A percentile compares a stretch with the other conserved stretches of the same genome.
These are phyloP conservation scores for Cyclanthera cordifolia DNA, from an alignment of 306 rosid species.

Conservation along the genomic window DNA sequence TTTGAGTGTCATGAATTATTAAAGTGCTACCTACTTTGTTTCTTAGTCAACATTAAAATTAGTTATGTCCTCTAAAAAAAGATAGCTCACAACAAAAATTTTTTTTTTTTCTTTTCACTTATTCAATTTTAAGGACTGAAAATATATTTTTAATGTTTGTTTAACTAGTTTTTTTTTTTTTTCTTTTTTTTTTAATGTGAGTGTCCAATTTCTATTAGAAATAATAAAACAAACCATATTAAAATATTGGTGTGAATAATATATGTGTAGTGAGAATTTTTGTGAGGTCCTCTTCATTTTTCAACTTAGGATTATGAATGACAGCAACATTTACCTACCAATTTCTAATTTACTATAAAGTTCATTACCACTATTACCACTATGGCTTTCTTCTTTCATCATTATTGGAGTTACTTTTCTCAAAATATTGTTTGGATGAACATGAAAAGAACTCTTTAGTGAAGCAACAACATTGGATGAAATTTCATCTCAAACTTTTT, in stretches of 20 bases:
- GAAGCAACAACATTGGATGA: no score
- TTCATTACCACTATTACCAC: background rate
- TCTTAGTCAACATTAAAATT: background rate
- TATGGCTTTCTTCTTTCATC: background rate
- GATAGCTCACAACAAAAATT: no score
- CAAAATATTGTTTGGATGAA: background rate
- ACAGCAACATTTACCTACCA: conserved; percentile 8
- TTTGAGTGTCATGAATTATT: no score
- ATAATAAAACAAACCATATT: background rate
- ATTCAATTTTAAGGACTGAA: background rate
- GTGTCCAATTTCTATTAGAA: background rate
- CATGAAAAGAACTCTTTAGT: background rate
- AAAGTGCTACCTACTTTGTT: background rate
- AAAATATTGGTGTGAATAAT: background rate
- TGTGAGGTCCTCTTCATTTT: background rate
- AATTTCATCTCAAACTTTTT: no score
- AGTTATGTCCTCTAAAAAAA: background rate
- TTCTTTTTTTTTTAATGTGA: no score
- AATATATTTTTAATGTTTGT: no score
- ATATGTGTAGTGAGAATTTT: background rate
- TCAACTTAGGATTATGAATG: conserved; percentile 1
- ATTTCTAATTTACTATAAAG: conserved; percentile 7
- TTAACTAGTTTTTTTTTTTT: no score
- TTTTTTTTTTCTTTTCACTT: no score
- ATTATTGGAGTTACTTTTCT: background rate